Evolutionary conservation across 805 yeast species (phyloP).

Genomic region (Yamadazyma olivae): DNA sequence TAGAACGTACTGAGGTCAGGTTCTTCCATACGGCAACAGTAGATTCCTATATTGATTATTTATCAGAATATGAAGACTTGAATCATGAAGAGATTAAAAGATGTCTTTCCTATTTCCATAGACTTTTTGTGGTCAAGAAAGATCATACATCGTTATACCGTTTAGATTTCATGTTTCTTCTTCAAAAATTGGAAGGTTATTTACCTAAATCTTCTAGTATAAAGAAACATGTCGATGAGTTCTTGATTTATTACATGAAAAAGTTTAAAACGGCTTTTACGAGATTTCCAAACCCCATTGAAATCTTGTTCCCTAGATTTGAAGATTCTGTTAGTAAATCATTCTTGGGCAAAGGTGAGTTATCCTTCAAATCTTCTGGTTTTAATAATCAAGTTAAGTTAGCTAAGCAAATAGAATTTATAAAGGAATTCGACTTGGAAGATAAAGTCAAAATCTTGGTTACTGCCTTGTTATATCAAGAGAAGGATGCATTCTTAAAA

Average conservation of each 20-base stretch:
- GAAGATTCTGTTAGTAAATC: conserved; percentile 42
- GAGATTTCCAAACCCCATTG: conserved; percentile 56
- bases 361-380: conserved; percentile 17
- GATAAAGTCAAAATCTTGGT: conserved; percentile 51
- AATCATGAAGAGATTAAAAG: conserved; percentile 56
- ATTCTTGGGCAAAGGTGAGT: conserved; percentile 62
- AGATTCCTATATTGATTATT: conserved; percentile 59
- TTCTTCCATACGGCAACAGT: conserved; percentile 61
- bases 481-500: conserved; percentile 39
- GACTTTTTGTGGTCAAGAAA: conserved; percentile 57
- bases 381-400: conserved; percentile 21
- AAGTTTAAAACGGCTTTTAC: conserved; percentile 48
- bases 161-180: conserved; percentile 68
- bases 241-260: conserved; percentile 63
- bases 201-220: conserved; percentile 43
- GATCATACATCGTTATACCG: conserved; percentile 60
- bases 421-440: conserved; percentile 33
- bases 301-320: conserved; percentile 63
- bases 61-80: conserved; percentile 62
- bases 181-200: conserved; percentile 47
- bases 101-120: conserved; percentile 67
- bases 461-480: conserved; percentile 46
- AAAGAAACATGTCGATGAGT: conserved; percentile 60
- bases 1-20: conserved; percentile 33
- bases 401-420: conserved; percentile 35